Conservation (phyloP, 805 yeast species). For the Metschnikowia kunwiensis region DNA sequence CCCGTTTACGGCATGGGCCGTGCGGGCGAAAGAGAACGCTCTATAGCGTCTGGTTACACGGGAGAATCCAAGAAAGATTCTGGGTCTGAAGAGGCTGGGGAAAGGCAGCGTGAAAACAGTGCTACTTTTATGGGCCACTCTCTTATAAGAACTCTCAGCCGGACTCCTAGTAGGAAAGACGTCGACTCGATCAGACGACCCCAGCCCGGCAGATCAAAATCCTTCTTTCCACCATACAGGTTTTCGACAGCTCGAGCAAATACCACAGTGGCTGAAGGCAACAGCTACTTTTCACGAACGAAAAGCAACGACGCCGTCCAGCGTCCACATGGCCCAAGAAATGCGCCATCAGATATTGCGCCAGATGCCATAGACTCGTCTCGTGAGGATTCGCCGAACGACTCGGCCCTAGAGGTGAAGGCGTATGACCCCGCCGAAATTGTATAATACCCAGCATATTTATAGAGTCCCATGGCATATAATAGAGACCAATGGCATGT, state of each 20-base stretch:
- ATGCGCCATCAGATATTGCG: constrained; percentile 5
- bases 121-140: constrained; percentile 17
- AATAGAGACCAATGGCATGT: too few relatives aligned
- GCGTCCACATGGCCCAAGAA: not conserved
- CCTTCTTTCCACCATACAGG: not conserved
- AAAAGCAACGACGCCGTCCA: not conserved
- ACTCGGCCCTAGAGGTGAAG: not conserved
- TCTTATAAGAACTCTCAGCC: constrained; percentile 14
- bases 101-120: constrained; percentile 4
- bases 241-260: constrained; percentile 1
- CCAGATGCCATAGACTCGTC: constrained; percentile 12
- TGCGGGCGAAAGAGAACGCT: constrained; percentile 53
- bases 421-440: constrained; percentile 7
- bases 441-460: not conserved
- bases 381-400: constrained; percentile 2
- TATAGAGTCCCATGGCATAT: not conserved
- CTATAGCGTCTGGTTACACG: constrained; percentile 45
- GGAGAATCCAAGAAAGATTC: constrained; percentile 6
- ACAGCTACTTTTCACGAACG: constrained; percentile 2
- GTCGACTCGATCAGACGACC: constrained; percentile 11
- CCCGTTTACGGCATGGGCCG: constrained; percentile 79
- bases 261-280: constrained; percentile 1
- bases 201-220: not conserved
- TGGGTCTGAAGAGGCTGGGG: not conserved
- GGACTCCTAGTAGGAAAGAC: constrained; percentile 11